Percentiles rank a stretch among this genome's conserved stretches.
Conservation (phyloP, 768 basidiomycete genomes). For the Dacryopinax primogenitus region DNA sequence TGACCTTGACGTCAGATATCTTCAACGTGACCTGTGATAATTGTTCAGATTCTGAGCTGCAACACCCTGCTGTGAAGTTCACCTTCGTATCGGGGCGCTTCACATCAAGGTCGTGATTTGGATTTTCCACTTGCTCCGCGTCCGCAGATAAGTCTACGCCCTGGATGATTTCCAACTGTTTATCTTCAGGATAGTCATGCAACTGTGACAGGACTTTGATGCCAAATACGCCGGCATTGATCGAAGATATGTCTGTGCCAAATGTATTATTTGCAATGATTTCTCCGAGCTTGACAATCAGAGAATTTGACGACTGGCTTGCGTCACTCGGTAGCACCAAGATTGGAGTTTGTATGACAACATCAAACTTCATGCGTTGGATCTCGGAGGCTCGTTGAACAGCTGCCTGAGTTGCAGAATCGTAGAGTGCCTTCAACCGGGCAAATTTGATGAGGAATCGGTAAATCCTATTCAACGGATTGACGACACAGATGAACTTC, state of each 20-base stretch:
- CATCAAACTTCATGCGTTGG: constrained; percentile 74
- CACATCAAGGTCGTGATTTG: constrained; percentile 37
- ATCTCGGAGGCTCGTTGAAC: constrained; percentile 87
- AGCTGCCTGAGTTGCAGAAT: constrained; percentile 84
- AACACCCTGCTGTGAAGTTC: no score
- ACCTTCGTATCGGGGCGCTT: no score
- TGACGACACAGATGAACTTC: constrained; percentile 75
- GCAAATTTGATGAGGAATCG: constrained; percentile 73
- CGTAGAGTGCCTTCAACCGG: constrained; percentile 84
- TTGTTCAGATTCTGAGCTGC: no score
- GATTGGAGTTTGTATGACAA: constrained; percentile 87
- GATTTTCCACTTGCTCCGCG: constrained; percentile 52
- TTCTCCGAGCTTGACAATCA: constrained; percentile 79
- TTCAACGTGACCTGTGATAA: constrained; percentile 51
- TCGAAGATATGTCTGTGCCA: constrained; percentile 43
- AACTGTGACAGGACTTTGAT: constrained; percentile 70
- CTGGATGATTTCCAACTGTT: constrained; percentile 75
- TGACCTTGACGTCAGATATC: constrained; percentile 72
- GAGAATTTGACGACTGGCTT: constrained; percentile 45
- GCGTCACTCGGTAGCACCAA: constrained; percentile 70
- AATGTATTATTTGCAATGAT: constrained; percentile 70
- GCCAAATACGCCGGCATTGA: constrained; percentile 63
- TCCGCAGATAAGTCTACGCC: constrained; percentile 67
- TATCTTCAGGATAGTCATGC: constrained; percentile 35
- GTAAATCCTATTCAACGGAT: constrained; percentile 81